Evolutionary conservation across 164 flowering plant genomes (phyloP), one percentile per base, ranked within the genome.

Genomic region (Stephania cephalantha): DNA sequence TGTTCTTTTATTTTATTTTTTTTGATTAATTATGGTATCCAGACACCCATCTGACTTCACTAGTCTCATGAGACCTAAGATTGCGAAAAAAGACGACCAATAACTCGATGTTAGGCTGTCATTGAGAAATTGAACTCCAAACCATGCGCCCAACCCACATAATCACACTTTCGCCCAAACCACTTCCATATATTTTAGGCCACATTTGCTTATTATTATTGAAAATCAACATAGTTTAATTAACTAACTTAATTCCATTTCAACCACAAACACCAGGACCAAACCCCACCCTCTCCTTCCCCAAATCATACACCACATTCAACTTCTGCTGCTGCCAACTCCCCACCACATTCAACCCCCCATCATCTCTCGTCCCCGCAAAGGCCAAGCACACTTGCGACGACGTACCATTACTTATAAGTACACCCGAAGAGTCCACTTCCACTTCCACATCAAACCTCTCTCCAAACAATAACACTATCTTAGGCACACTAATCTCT

Each of bases 281-380:
- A 73, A 86, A 85, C 58, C 91, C 89, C 1, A 88, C 42, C 75
- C 70, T 82, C n/a, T 82, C 78, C 20, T 77, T 76, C 11, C 74
- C 82, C 42, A 84, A 82, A 79, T 86, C 89, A 65, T 86, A 82
- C 7, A 86, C 82, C 17, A 88, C 83, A 52, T 83, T 76, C 17
- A 78, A 72, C 6, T 82, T 82, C 73, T 79, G 77, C 75, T 86
- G 91, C 79, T 86, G 89, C 50, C 25, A 46, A 72, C 84, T 86
- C 22, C 89, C 91, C 10, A 84, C 45, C 7, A 85, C 84, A 2
- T 76, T 75, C 6, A 76, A 9, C n/a, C 46, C 78, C 0, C 15
- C 31, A 12, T 65, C 77, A 64, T 77, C 86, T 0, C 68, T 30
- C 31, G 80, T 85, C 18, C 75, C 79, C 5, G 86, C 83, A 18